These are phyloP conservation scores for Durio zibethinus DNA, from an alignment of 345 rosid species.

Conservation along the genomic window DNA sequence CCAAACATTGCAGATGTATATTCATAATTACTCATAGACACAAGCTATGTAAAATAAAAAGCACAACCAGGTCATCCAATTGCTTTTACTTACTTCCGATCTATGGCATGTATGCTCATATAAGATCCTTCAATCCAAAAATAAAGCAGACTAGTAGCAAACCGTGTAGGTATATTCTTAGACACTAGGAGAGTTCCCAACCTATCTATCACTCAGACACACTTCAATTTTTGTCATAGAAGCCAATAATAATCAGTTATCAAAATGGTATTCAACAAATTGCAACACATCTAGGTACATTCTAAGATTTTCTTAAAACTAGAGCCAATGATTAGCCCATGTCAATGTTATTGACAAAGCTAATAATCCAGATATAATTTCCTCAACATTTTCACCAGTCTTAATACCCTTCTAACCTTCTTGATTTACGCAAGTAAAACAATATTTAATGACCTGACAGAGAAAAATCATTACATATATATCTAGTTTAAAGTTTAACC, in stretches of 20 bases:
- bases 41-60: neutral
- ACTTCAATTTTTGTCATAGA: neutral
- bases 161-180: neutral
- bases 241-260: neutral
- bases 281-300: neutral
- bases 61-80: neutral
- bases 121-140: neutral
- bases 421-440: neutral
- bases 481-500: neutral
- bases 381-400: neutral
- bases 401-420: neutral
- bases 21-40: neutral
- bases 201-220: neutral
- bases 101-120: neutral
- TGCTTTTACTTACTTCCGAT: neutral
- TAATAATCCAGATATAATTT: neutral
- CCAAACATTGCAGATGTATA: neutral
- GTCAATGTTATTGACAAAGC: neutral
- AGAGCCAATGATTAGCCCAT: neutral
- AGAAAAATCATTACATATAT: neutral
- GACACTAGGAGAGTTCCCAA: neutral
- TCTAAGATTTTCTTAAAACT: neutral
- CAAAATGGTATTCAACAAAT: neutral
- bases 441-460: neutral
- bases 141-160: neutral